A percentile compares a stretch with the other conserved stretches of the same genome.
phyloP scores from a whole-genome alignment of 352 stramenopile genomes.

The Phytophthora fragariae region DNA sequence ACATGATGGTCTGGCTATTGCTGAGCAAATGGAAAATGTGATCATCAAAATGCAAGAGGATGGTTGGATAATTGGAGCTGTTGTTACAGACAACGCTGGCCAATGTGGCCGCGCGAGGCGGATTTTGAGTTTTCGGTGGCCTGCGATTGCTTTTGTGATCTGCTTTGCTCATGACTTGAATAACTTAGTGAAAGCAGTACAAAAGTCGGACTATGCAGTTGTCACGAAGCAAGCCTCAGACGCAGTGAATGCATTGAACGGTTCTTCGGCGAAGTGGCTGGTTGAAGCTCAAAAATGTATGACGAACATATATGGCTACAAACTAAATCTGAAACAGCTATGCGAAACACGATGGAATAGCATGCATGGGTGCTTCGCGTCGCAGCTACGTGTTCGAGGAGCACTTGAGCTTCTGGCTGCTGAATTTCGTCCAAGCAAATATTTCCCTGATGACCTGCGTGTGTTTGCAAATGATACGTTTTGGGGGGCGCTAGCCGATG shows the following conservation, averaged over 20 bases:
- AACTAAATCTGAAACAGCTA: constrained; percentile 10
- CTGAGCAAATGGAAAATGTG: constrained; percentile 4
- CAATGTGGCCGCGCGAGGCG: constrained; percentile 15
- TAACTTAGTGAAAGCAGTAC: constrained; percentile 18
- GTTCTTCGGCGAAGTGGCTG: constrained; percentile 15
- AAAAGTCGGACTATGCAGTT: constrained; percentile 10
- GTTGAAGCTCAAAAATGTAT: constrained; percentile 18
- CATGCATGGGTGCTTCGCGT: not conserved
- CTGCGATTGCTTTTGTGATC: constrained; percentile 7
- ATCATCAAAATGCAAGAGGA: constrained; percentile 1
- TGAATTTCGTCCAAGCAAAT: too few relatives aligned
- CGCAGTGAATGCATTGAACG: constrained; percentile 9
- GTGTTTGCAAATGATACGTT: too few relatives aligned
- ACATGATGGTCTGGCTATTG: constrained; percentile 12
- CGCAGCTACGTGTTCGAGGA: too few relatives aligned
- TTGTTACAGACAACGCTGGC: constrained; percentile 24
- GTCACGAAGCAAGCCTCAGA: constrained; percentile 19
- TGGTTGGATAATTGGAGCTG: constrained; percentile 12
- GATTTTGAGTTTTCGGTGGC: constrained; percentile 20
- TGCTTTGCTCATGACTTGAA: constrained; percentile 28
- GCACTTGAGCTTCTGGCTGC: too few relatives aligned
- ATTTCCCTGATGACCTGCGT: too few relatives aligned
- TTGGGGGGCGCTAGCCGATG: too few relatives aligned
- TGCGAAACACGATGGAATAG: not conserved
- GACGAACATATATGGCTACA: constrained; percentile 10